Conservation (phyloP, 805 yeast species). For the Debaryomyces prosopidis region DNA sequence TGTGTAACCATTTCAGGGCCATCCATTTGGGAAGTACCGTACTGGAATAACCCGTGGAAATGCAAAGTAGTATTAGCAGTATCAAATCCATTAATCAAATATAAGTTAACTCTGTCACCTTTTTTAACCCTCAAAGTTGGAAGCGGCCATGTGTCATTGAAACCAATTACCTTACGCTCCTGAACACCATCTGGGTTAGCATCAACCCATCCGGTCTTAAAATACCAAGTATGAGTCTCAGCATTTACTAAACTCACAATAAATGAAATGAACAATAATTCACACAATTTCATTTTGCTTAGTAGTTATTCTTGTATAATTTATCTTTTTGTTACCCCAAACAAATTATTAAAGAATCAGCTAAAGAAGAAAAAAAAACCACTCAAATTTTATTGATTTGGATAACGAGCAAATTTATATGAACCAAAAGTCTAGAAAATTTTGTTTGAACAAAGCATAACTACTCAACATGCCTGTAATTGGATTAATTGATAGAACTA, state of each 20-base stretch:
- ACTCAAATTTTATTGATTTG: slow-evolving; percentile 4
- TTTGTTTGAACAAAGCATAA: not conserved
- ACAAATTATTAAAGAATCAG: slow-evolving; percentile 8
- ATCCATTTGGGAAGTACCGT: slow-evolving; percentile 76
- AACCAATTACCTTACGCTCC: slow-evolving; percentile 60
- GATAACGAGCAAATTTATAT: slow-evolving; percentile 2
- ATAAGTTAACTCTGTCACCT: slow-evolving; percentile 76
- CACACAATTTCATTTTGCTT: slow-evolving; percentile 13
- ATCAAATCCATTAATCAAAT: slow-evolving; percentile 72
- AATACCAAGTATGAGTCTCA: slow-evolving; percentile 62
- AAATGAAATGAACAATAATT: slow-evolving; percentile 11
- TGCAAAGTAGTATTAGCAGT: slow-evolving; percentile 77
- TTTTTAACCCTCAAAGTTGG: slow-evolving; percentile 76
- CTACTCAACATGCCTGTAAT: not conserved
- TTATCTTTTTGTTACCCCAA: slow-evolving; percentile 9
- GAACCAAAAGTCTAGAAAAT: not conserved
- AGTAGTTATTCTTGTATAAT: slow-evolving; percentile 1
- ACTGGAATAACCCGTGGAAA: slow-evolving; percentile 91
- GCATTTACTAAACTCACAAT: slow-evolving; percentile 23
- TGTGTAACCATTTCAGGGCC: slow-evolving; percentile 89
- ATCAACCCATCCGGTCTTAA: slow-evolving; percentile 64
- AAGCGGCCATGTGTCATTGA: slow-evolving; percentile 79
- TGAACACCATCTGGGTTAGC: slow-evolving; percentile 69
- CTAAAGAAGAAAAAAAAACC: slow-evolving; percentile 12
- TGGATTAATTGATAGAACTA: not conserved